Percentiles rank a stretch among this genome's conserved stretches.
Evolutionary conservation across 2,329 filamentous ascomycete species (phyloP).

Genomic region (Exophiala calicioides): DNA sequence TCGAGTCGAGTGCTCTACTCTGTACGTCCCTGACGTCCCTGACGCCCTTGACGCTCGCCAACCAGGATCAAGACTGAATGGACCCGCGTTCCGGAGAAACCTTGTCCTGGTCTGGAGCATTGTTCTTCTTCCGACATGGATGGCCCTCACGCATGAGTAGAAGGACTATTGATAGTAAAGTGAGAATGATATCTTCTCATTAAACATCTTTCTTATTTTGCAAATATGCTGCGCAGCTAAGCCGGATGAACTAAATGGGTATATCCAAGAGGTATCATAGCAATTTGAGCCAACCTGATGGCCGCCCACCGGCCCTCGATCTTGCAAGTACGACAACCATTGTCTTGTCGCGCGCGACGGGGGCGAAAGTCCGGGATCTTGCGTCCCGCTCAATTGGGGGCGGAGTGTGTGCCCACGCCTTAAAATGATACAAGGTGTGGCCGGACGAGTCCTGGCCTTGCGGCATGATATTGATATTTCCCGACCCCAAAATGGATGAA

Average conservation of each 20-base stretch:
- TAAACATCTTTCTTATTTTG: no score
- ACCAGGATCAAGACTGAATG: no score
- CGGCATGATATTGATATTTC: neutral
- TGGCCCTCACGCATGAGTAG: no score
- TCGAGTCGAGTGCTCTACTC: no score
- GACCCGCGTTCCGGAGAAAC: no score
- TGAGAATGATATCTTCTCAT: no score
- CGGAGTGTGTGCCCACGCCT: neutral
- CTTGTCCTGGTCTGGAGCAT: no score
- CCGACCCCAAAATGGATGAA: neutral
- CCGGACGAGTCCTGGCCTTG: neutral
- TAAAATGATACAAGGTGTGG: neutral
- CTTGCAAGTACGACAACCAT: neutral
- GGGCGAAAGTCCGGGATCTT: neutral
- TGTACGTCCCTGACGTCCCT: no score
- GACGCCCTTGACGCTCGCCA: no score
- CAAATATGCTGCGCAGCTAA: neutral
- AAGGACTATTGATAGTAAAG: no score
- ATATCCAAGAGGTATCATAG: neutral
- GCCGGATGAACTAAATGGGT: no score
- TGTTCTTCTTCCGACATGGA: no score
- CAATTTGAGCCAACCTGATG: neutral
- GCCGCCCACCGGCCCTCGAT: neutral
- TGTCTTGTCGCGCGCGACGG: neutral
- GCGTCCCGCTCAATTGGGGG: neutral